Conservation (phyloP, 805 yeast species). For the Saccharomycopsis sp. region DNA sequence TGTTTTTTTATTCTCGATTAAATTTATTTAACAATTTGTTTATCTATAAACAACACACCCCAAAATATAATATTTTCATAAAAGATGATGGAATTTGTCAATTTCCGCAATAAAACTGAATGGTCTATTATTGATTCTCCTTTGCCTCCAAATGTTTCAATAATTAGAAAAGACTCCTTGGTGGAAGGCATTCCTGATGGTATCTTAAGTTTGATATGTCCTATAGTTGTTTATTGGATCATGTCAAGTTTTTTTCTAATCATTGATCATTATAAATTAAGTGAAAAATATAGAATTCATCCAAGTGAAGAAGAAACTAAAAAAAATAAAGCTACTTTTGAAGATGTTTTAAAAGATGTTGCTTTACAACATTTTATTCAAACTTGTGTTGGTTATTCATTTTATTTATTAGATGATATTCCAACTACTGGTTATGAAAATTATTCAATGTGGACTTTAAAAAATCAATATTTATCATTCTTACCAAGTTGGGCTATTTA, state of each 20-base stretch:
- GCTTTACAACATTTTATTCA: constrained; percentile 78
- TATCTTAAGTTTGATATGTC: constrained; percentile 57
- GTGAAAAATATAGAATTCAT: constrained; percentile 81
- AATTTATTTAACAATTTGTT: no score
- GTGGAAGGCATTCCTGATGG: constrained; percentile 63
- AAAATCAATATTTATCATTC: constrained; percentile 28
- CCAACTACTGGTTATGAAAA: constrained; percentile 44
- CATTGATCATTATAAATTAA: constrained; percentile 62
- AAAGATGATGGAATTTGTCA: no score
- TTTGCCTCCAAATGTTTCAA: constrained; percentile 22
- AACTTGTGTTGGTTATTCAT: constrained; percentile 50
- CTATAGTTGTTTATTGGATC: constrained; percentile 78
- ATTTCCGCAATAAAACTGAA: no score
- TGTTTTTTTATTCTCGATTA: no score
- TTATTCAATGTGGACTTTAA: constrained; percentile 35
- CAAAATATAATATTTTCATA: no score
- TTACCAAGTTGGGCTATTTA: constrained; percentile 41
- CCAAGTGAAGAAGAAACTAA: constrained; percentile 75
- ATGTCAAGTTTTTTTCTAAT: constrained; percentile 65
- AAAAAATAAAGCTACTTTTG: constrained; percentile 64
- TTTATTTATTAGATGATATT: constrained; percentile 43
- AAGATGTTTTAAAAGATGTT: constrained; percentile 73
- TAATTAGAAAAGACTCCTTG: constrained; percentile 31
- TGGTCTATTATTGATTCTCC: constrained; percentile 4
- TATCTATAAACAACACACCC: no score